phyloP scores from a whole-genome alignment of 2,329 filamentous ascomycete species.

The Aspergillus unguis region DNA sequence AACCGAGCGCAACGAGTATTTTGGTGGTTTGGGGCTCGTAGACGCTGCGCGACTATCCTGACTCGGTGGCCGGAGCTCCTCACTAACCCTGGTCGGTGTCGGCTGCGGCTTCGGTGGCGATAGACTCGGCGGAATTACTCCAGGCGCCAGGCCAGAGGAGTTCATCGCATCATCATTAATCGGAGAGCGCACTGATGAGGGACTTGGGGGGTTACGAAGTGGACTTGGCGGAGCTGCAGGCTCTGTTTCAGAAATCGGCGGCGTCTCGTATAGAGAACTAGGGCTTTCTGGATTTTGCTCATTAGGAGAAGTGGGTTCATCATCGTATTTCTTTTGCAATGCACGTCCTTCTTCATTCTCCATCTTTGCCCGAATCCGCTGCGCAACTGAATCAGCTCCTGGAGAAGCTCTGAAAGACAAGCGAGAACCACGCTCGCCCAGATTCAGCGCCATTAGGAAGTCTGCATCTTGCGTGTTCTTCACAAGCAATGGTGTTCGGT shows the following conservation, averaged over 20 bases:
- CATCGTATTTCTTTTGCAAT: constrained; percentile 44
- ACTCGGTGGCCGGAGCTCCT: constrained; percentile 16
- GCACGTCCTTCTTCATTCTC: constrained; percentile 51
- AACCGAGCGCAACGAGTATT: constrained; percentile 34
- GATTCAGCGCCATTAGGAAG: constrained; percentile 34
- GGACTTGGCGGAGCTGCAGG: constrained; percentile 25
- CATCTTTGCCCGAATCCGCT: constrained; percentile 50
- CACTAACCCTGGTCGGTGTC: constrained; percentile 7
- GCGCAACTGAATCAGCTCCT: constrained; percentile 46
- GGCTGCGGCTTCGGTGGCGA: constrained; percentile 18
- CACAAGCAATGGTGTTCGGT: constrained; percentile 30
- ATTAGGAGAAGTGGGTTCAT: constrained; percentile 28
- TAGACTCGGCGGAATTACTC: constrained; percentile 17
- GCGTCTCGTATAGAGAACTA: constrained; percentile 26
- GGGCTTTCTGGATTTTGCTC: constrained; percentile 24
- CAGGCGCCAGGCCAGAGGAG: constrained; percentile 23
- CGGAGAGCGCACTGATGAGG: constrained; percentile 17
- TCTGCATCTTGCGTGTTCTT: constrained; percentile 37
- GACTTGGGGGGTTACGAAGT: constrained; percentile 26
- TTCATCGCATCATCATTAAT: constrained; percentile 25
- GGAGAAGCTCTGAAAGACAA: constrained; percentile 38
- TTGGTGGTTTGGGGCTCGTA: constrained; percentile 26
- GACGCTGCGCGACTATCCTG: constrained; percentile 17
- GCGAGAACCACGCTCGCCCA: constrained; percentile 32
- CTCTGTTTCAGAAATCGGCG: constrained; percentile 27